Conservation (phyloP, 192 early-diverging fungal genomes). For the Coemansia sp. region DNA sequence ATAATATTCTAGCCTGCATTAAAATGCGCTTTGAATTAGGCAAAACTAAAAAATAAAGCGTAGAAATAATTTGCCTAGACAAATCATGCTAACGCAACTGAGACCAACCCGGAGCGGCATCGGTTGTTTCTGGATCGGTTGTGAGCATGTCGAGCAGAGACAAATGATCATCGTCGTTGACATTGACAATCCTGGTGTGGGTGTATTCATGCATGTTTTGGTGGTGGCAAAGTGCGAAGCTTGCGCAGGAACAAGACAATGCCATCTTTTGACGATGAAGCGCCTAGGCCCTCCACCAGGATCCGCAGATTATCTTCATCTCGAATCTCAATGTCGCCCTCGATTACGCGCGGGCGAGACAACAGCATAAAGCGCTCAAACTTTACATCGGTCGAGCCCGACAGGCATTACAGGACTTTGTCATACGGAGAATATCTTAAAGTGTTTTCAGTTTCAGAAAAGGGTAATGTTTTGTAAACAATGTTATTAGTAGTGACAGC, state of each 20-base stretch:
- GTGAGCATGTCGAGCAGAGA: slow-evolving; percentile 36
- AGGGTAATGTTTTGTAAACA: slow-evolving; percentile 4
- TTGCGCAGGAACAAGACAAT: slow-evolving; percentile 34
- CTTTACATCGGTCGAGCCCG: slow-evolving; percentile 29
- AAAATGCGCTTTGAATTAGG: neutral
- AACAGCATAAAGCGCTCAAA: slow-evolving; percentile 33
- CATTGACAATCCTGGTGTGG: slow-evolving; percentile 6
- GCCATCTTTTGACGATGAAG: slow-evolving; percentile 33
- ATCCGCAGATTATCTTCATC: slow-evolving; percentile 28
- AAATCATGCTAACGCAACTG: neutral
- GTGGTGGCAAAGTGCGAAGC: slow-evolving; percentile 14
- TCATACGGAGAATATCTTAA: slow-evolving; percentile 31
- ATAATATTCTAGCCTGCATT: neutral
- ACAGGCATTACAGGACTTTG: slow-evolving; percentile 22
- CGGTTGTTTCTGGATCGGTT: slow-evolving; percentile 34
- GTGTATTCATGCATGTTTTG: slow-evolving; percentile 20
- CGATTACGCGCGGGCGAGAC: slow-evolving; percentile 31
- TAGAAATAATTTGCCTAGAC: too few relatives aligned
- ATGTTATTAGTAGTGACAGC: too few relatives aligned
- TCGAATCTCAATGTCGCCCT: slow-evolving; percentile 22
- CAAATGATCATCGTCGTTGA: slow-evolving; percentile 24
- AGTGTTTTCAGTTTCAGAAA: slow-evolving; percentile 41
- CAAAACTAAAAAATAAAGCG: neutral
- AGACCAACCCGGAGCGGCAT: slow-evolving; percentile 27
- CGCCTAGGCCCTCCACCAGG: slow-evolving; percentile 34